These are phyloP conservation scores for Kodamaea fukazawae DNA, from an alignment of 805 yeast genomes.

Conservation along the genomic window DNA sequence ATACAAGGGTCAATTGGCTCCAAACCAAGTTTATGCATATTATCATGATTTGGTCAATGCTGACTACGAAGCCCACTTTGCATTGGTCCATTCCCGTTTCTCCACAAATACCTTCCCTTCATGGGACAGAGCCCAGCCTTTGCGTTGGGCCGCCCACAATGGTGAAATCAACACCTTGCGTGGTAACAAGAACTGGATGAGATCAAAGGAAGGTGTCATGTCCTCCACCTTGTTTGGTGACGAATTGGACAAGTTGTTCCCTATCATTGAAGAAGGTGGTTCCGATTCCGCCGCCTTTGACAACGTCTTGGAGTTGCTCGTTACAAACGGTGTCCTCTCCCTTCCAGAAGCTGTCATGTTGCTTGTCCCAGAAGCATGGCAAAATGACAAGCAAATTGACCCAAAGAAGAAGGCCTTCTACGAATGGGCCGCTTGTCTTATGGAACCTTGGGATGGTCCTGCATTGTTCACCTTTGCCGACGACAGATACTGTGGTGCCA, in stretches of 20 bases:
- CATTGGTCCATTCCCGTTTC: constrained; percentile 94
- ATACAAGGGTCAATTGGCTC: constrained; percentile 96
- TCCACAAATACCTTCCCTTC: constrained; percentile 98
- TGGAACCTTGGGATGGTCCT: constrained; percentile 99
- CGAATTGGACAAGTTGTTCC: constrained; percentile 85
- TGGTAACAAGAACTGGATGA: constrained; percentile 99
- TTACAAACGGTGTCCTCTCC: constrained; percentile 86
- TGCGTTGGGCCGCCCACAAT: constrained; percentile 96
- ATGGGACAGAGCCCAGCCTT: constrained; percentile 99
- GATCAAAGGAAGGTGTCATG: constrained; percentile 98
- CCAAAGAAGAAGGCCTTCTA: constrained; percentile 91
- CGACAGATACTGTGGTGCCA: constrained; percentile 98
- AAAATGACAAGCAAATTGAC: constrained; percentile 81
- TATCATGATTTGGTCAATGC: constrained; percentile 90
- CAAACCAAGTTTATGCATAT: constrained; percentile 91
- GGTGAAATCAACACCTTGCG: constrained; percentile 97
- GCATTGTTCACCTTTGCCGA: constrained; percentile 95
- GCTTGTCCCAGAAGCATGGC: constrained; percentile 98
- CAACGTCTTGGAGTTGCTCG: constrained; percentile 88
- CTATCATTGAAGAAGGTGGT: constrained; percentile 97
- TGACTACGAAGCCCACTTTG: constrained; percentile 92
- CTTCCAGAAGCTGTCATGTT: constrained; percentile 97
- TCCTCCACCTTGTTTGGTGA: constrained; percentile 83
- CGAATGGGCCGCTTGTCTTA: constrained; percentile 98
- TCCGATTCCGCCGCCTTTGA: constrained; percentile 98